Evolutionary conservation across 2,329 filamentous ascomycete genomes (phyloP).

Genomic region (Drechslerella coelobrocha): DNA sequence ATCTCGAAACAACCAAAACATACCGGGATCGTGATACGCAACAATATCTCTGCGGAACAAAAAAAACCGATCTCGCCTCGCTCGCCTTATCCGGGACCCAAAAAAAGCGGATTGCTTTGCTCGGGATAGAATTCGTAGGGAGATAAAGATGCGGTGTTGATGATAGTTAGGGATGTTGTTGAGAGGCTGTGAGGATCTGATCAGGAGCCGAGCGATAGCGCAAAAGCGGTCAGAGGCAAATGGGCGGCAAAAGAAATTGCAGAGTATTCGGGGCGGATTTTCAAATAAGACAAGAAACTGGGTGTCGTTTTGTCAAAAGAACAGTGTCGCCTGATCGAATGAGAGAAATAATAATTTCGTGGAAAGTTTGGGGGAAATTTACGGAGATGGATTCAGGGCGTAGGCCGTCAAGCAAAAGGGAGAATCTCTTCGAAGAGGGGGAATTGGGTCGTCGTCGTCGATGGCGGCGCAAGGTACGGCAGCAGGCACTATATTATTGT

Average conservation of each 20-base stretch:
- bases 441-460: conserved; percentile 41
- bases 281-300: conserved; percentile 2
- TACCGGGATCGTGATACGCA: conserved; percentile 17
- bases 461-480: conserved; percentile 49
- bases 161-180: conserved; percentile 5
- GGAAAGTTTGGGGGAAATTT: background rate
- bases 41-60: background rate
- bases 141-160: background rate
- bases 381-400: conserved; percentile 1
- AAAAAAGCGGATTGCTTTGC: conserved; percentile 1
- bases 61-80: background rate
- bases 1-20: conserved; percentile 27
- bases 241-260: conserved; percentile 22
- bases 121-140: background rate
- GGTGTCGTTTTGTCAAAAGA: conserved; percentile 10
- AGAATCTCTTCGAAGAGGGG: conserved; percentile 26
- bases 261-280: conserved; percentile 2
- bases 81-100: background rate
- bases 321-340: too few relatives aligned
- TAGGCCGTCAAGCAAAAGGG: conserved; percentile 26
- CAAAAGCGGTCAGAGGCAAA: conserved; percentile 35
- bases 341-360: conserved; percentile 14
- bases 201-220: conserved; percentile 18
- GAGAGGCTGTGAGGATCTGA: conserved; percentile 34
- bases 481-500: conserved; percentile 24